phyloP scores from a whole-genome alignment of 2,329 filamentous ascomycete species.

The Cryphonectria naterciae region DNA sequence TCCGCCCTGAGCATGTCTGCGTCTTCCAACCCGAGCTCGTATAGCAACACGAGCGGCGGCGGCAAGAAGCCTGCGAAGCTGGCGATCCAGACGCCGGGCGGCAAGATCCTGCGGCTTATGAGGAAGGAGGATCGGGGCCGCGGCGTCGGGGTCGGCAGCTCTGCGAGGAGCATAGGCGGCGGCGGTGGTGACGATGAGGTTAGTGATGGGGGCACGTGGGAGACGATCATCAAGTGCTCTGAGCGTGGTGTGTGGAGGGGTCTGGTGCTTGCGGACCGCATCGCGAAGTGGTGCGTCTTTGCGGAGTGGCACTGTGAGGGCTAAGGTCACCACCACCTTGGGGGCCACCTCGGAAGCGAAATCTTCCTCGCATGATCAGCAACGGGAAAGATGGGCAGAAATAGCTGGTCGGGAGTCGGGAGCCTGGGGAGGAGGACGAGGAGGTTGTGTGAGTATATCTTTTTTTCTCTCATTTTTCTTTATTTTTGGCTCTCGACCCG shows the following conservation, averaged over 20 bases:
- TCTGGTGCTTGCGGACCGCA: constrained; percentile 80
- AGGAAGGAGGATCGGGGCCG: constrained; percentile 72
- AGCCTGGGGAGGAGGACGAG: not conserved
- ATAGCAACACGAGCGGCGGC: constrained; percentile 51
- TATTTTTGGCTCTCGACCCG: not conserved
- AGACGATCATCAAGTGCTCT: constrained; percentile 88
- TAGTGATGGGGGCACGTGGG: constrained; percentile 78
- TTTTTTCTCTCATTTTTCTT: too few relatives aligned
- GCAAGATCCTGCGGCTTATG: constrained; percentile 90
- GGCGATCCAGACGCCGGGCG: constrained; percentile 89
- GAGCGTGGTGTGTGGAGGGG: constrained; percentile 82
- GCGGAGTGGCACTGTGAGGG: constrained; percentile 74
- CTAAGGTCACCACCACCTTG: constrained; percentile 13
- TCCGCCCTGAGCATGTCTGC: constrained; percentile 69
- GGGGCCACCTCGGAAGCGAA: not conserved
- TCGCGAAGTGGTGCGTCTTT: constrained; percentile 89
- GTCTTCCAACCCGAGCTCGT: constrained; percentile 61
- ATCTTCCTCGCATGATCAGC: not conserved
- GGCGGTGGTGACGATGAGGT: constrained; percentile 54
- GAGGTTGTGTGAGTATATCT: not conserved
- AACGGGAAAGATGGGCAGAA: not conserved
- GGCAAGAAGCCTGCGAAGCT: constrained; percentile 89
- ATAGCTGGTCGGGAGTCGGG: not conserved
- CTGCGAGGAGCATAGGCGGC: constrained; percentile 32
- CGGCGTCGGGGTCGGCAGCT: constrained; percentile 49